Evolutionary conservation across 2,329 filamentous ascomycete species (phyloP), one percentile per base, ranked within the genome.

Genomic region (Colletotrichum sp.): DNA sequence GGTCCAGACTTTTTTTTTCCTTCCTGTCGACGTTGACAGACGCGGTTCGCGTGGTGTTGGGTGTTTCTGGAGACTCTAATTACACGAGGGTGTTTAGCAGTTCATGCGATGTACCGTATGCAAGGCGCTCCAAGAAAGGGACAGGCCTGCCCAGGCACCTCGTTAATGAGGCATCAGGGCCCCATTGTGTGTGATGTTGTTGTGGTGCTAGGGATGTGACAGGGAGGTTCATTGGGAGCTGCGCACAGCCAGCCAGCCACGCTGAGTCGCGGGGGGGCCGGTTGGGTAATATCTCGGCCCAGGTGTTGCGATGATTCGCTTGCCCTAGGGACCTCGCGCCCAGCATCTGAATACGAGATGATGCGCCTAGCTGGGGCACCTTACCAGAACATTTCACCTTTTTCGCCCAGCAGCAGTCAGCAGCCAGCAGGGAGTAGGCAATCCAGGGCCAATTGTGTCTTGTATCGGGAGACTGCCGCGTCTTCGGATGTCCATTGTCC

Each of bases 341-440:
- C 62, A 58, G 69, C 36, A 43, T 28, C 43, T n/a, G 43, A 64
- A 64, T 73, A 73, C 73, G 73, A 75, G 69, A 28, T 62, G 69
- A 43, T 69, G 68, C 36, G 58, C 58, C 56, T 52, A 3, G 43
- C 43, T 52, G 43, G 43, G 43, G 43, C 43, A 52, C 43, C 43
- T 52, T 52, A 52, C 43, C 43, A 21, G n/a, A 52, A 21, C n/a
- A 52, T 52, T 52, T 52, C 43, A 21, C 43, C 9, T 52, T 52
- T 52, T 52, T 13, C 43, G n/a, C 43, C 43, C 43, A 52, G 10
- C n/a, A 52, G 43, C 18, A 52, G n/a, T 21, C n/a, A 52, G 43
- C n/a, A 52, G 0, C 12, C 43, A 52, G 10, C n/a, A 52, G 43
- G n/a, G 43, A 52, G n/a, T 52, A 12, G n/a, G 10, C 43, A 13